These are phyloP conservation scores for Serpula lacrymans DNA, from an alignment of 768 basidiomycete species.

Conservation along the genomic window DNA sequence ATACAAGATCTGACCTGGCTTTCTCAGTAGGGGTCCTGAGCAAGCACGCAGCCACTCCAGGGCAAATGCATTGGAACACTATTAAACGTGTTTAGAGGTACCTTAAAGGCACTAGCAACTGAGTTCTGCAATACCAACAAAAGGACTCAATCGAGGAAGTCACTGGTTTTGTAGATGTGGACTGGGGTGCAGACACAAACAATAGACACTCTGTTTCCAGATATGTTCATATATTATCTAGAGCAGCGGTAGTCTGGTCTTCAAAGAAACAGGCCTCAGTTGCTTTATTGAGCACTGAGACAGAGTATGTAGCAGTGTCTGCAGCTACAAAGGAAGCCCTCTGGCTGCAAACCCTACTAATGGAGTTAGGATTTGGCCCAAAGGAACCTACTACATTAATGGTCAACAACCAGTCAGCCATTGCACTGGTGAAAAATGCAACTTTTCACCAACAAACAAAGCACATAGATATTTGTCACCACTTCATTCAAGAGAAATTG, in stretches of 20 bases:
- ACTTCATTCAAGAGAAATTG: too few relatives aligned
- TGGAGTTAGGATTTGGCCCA: slow-evolving; percentile 11
- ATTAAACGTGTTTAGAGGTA: slow-evolving; percentile 14
- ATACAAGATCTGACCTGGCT: slow-evolving; percentile 2
- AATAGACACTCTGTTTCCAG: slow-evolving; percentile 28
- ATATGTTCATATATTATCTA: slow-evolving; percentile 24
- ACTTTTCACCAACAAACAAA: slow-evolving; percentile 27
- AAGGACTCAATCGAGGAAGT: too few relatives aligned
- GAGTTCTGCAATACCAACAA: background rate
- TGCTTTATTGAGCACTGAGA: slow-evolving; percentile 30
- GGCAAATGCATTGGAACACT: slow-evolving; percentile 9
- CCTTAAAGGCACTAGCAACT: slow-evolving; percentile 11
- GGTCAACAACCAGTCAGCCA: slow-evolving; percentile 28
- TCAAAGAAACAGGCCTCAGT: slow-evolving; percentile 31
- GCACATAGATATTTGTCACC: slow-evolving; percentile 33
- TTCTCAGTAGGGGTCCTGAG: slow-evolving; percentile 1
- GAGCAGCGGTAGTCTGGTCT: slow-evolving; percentile 31
- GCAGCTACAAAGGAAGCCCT: slow-evolving; percentile 27
- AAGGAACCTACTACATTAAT: slow-evolving; percentile 10
- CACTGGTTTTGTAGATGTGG: slow-evolving; percentile 21
- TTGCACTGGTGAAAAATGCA: slow-evolving; percentile 20
- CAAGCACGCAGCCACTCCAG: background rate
- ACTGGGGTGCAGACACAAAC: slow-evolving; percentile 19
- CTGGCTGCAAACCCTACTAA: slow-evolving; percentile 22
- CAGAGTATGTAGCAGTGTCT: slow-evolving; percentile 35